A percentile compares a stretch with the other conserved stretches of the same genome.
Conservation (phyloP, 768 basidiomycete species). For the Lactarius sanguifluus region DNA sequence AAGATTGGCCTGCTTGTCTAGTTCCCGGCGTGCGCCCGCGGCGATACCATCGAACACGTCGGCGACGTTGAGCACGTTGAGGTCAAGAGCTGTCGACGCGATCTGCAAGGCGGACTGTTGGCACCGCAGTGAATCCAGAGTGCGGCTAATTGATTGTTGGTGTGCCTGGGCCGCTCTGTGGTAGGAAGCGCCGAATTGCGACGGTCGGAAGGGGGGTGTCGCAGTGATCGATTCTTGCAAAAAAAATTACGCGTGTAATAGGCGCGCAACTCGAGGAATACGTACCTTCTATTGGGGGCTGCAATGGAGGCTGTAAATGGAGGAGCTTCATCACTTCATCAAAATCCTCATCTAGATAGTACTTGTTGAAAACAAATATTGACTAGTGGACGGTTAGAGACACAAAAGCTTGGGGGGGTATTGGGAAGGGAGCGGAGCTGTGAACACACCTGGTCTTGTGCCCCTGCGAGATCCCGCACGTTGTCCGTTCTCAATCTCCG, state of each 20-base stretch:
- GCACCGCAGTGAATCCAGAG: constrained; percentile 52
- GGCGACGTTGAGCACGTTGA: constrained; percentile 66
- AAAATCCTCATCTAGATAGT: constrained; percentile 68
- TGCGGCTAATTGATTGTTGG: constrained; percentile 57
- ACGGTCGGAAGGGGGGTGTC: constrained; percentile 71
- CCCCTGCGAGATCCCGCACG: constrained; percentile 70
- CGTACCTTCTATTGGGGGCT: constrained; percentile 72
- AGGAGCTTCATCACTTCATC: constrained; percentile 66
- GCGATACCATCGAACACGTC: constrained; percentile 70
- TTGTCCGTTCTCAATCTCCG: constrained; percentile 68
- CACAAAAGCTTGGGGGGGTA: background rate
- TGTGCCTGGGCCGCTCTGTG: constrained; percentile 62
- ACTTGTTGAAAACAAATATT: constrained; percentile 83
- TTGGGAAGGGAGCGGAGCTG: background rate
- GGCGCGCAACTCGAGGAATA: constrained; percentile 1
- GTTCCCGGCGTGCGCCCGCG: constrained; percentile 55
- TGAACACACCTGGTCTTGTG: constrained; percentile 66
- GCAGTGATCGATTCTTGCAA: constrained; percentile 55
- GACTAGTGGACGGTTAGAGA: constrained; percentile 40
- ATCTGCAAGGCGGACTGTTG: constrained; percentile 73
- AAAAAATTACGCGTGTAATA: constrained; percentile 5
- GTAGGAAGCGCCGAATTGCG: constrained; percentile 66
- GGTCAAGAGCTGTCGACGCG: constrained; percentile 69
- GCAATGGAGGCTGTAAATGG: constrained; percentile 57
- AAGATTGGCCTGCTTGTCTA: constrained; percentile 63